Evolutionary conservation across 129 eudicot genomes (phyloP).

Genomic region (Saussurea involucrata): DNA sequence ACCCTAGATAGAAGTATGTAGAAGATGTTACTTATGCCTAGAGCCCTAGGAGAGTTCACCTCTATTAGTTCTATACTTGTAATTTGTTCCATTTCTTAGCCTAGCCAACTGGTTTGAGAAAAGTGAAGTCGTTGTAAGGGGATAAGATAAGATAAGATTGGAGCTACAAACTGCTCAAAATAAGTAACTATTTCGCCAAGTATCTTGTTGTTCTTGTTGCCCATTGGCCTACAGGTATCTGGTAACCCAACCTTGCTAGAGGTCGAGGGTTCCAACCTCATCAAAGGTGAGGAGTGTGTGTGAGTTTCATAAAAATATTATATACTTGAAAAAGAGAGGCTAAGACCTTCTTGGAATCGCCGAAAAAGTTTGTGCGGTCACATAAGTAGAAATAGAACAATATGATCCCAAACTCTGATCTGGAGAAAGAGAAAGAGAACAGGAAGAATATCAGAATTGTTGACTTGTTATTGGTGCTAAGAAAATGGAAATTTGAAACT

Average conservation of each 20-base stretch:
- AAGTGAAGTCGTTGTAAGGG: not conserved
- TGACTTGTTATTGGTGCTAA: not conserved
- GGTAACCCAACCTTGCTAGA: not conserved
- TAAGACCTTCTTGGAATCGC: conserved; percentile 75
- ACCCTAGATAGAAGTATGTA: not conserved
- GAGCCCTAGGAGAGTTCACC: not conserved
- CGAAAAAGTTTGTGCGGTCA: conserved; percentile 78
- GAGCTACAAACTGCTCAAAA: not conserved
- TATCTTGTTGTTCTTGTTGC: not conserved
- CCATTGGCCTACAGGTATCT: not conserved
- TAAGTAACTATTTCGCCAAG: not conserved
- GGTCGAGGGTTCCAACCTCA: not conserved
- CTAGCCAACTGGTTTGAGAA: not conserved
- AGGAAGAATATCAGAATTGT: not conserved
- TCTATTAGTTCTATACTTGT: not conserved
- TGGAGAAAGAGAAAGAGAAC: conserved; percentile 18
- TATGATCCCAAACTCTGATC: conserved; percentile 67
- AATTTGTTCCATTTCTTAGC: not conserved
- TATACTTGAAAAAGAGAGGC: conserved; percentile 2
- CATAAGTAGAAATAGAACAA: conserved; percentile 67
- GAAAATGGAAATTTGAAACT: not conserved
- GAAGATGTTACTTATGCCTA: not conserved
- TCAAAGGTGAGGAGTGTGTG: not conserved
- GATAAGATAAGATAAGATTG: too few relatives aligned
- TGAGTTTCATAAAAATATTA: not conserved